Conservation (phyloP, 208 protist species). For the Acanthamoeba pearcei region DNA sequence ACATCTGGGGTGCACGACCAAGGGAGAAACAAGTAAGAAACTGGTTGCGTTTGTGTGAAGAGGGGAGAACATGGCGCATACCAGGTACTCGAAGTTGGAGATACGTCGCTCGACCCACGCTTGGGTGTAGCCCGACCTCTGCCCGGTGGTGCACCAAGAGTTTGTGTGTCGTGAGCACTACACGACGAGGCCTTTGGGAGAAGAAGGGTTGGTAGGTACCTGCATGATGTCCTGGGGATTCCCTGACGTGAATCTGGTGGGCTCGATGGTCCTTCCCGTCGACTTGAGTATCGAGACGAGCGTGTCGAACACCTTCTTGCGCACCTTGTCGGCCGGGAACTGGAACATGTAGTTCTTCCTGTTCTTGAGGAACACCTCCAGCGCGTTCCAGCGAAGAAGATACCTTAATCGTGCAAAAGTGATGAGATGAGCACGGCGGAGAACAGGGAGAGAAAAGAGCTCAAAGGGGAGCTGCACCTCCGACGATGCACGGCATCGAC, state of each 20-base stretch:
- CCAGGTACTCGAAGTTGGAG: constrained; percentile 98
- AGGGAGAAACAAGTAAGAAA: constrained; percentile 86
- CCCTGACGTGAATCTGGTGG: constrained; percentile 79
- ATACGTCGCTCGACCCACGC: constrained; percentile 94
- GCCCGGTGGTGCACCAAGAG: constrained; percentile 78
- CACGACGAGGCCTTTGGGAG: too few relatives aligned
- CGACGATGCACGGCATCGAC: constrained; percentile 41
- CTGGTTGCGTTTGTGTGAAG: constrained; percentile 86
- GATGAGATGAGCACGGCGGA: neutral
- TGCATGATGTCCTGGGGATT: constrained; percentile 94
- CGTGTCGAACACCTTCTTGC: constrained; percentile 76
- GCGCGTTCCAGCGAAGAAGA: constrained; percentile 92
- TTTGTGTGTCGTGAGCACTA: neutral
- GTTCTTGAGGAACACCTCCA: constrained; percentile 94
- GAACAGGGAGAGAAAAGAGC: neutral
- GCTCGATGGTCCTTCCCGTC: constrained; percentile 86
- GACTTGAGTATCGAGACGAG: constrained; percentile 59
- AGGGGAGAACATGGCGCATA: constrained; percentile 81
- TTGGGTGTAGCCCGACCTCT: constrained; percentile 89
- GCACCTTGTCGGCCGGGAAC: constrained; percentile 83
- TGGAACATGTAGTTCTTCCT: constrained; percentile 92
- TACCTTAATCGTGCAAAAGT: constrained; percentile 85
- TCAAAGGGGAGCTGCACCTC: neutral
- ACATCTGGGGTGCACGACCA: constrained; percentile 93
- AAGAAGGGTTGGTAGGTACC: constrained; percentile 86